phyloP scores from a whole-genome alignment of 2,329 filamentous ascomycete species.

The Aspergillus awamori region DNA sequence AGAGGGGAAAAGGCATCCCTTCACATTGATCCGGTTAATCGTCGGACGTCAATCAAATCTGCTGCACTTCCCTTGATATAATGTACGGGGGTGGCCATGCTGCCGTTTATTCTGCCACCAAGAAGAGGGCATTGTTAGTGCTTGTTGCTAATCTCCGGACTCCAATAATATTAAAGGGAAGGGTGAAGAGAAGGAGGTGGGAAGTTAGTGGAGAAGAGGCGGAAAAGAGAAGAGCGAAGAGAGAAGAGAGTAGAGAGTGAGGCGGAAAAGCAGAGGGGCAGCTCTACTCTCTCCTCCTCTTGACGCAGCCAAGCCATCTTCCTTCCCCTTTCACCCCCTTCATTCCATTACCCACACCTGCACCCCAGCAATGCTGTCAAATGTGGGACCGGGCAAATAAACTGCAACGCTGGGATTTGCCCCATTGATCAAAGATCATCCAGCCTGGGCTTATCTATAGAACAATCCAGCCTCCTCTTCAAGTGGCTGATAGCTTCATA shows the following conservation, averaged over 20 bases:
- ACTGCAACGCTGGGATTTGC: neutral
- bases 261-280: neutral
- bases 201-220: too few species aligned
- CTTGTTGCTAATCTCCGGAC: too few species aligned
- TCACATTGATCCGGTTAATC: constrained; percentile 3
- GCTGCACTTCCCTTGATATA: neutral
- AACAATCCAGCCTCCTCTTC: neutral
- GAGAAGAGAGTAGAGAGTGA: neutral
- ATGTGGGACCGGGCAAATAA: neutral
- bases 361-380: neutral
- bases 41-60: neutral
- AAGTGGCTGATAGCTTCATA: neutral
- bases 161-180: too few species aligned
- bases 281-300: neutral
- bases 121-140: too few species aligned
- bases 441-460: neutral
- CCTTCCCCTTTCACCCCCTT: neutral
- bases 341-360: neutral
- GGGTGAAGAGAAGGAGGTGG: too few species aligned
- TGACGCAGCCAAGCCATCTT: neutral
- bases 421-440: neutral
- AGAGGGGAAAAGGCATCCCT: neutral
- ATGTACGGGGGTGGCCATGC: neutral
- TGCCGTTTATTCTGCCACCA: too few species aligned
- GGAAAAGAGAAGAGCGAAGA: neutral